These are phyloP conservation scores for Botrytis medusae DNA, from an alignment of 2,329 filamentous ascomycete species.

Conservation along the genomic window DNA sequence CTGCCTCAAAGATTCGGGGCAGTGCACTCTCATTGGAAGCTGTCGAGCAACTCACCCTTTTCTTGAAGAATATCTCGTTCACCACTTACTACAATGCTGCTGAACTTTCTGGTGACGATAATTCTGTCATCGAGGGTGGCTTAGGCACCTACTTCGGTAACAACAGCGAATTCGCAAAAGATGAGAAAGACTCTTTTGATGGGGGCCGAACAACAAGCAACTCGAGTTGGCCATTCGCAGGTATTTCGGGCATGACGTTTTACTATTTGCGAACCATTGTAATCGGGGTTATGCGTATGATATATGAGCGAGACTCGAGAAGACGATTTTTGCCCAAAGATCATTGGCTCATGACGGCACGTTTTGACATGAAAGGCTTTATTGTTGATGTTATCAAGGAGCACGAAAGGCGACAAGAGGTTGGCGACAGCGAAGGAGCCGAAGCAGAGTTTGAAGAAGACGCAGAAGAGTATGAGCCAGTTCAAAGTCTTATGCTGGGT, in stretches of 20 bases:
- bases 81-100: constrained; percentile 80
- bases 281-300: constrained; percentile 77
- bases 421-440: constrained; percentile 55
- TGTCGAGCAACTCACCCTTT: constrained; percentile 72
- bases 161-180: constrained; percentile 28
- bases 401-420: constrained; percentile 74
- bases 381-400: constrained; percentile 83
- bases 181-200: constrained; percentile 22
- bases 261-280: constrained; percentile 77
- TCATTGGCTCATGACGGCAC: constrained; percentile 91
- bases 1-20: constrained; percentile 51
- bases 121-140: constrained; percentile 42
- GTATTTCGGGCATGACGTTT: constrained; percentile 70
- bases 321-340: constrained; percentile 77
- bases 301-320: constrained; percentile 91
- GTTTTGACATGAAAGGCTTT: constrained; percentile 87
- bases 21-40: constrained; percentile 71
- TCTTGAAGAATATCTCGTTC: constrained; percentile 89
- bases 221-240: constrained; percentile 50
- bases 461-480: constrained; percentile 44
- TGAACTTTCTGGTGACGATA: constrained; percentile 54
- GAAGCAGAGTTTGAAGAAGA: constrained; percentile 43
- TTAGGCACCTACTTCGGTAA: constrained; percentile 48
- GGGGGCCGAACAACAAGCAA: neutral
- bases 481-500: constrained; percentile 44